Evolutionary conservation across 176 grass and related monocot genomes (phyloP).

Genomic region (Thalia dealbata): DNA sequence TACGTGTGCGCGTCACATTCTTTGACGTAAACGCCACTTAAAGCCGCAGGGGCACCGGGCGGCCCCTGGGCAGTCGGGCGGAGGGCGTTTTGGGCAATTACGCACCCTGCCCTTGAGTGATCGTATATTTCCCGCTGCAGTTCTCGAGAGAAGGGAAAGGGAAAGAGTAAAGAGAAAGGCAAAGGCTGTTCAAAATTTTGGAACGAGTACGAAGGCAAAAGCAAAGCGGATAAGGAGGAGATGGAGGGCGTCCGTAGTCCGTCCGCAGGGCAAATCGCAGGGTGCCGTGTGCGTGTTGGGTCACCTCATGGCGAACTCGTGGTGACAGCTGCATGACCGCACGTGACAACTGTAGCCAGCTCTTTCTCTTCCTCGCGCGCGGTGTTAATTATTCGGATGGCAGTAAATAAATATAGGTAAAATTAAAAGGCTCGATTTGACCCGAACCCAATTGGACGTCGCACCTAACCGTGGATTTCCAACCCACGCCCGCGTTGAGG

Average conservation of each 20-base stretch:
- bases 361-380: neutral
- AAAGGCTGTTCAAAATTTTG: neutral
- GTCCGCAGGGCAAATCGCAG: too few relatives aligned
- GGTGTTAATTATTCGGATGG: too few relatives aligned
- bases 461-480: too few relatives aligned
- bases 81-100: neutral
- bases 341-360: conserved; percentile 10
- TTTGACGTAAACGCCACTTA: neutral
- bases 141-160: neutral
- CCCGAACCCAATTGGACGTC: too few relatives aligned
- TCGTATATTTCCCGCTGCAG: neutral
- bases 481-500: too few relatives aligned
- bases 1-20: neutral
- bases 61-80: neutral
- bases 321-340: neutral
- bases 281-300: neutral
- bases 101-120: neutral
- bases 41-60: neutral
- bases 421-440: too few relatives aligned
- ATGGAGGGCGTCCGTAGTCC: too few relatives aligned
- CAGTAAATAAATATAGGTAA: too few relatives aligned
- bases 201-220: neutral
- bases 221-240: neutral
- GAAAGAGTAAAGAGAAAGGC: neutral
- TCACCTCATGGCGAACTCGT: neutral